Base-by-base conservation (phyloP, 352 stramenopile species). In the Pythium brassicae region DNA sequence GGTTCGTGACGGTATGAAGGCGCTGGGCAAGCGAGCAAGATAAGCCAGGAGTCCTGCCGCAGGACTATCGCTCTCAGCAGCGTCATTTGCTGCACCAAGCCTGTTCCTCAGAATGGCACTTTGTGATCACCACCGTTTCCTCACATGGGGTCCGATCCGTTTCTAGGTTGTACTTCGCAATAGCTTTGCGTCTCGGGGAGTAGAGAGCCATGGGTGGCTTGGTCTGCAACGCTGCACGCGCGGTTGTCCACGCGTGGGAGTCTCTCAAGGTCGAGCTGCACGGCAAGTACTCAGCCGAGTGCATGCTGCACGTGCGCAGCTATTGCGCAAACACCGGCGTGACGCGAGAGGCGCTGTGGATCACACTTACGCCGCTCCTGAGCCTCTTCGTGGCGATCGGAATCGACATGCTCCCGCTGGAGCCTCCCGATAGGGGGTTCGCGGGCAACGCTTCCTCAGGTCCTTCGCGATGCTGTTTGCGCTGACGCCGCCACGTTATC, bases 251-350 rank as follows among this genome's bases (percentile, higher is more conserved):
- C 12, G 17, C 3, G 9, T 61, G 45, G 55, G 34, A 61, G 34
- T 46, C 45, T 1, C 4, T 61, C 0, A 25, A 61, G 14, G 45
- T 61, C 17, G 34, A 61, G 44, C 45, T 61, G 7, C 39, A 45
- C 39, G 39, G 39, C 39, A 45, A 20, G 6, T 45, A 45, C 39
- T 45, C 39, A 17, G 25, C 22, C 46, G 55, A 61, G 55, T 45
- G 55, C 11, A 43, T 56, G 46, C 19, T 43, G 12, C 32, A 22
- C 9, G 19, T 61, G 12, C 35, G 43, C 45, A 8, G 29, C 19
- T 55, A 39, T n/a, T 17, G 10, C 17, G 19, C 19, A 3, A 29
- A 4, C 34, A 55, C 34, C 8, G 35, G 34, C 25, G 4, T 48
- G 0, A 5, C 22, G 17, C 39, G 12, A 23, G 39, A n/a, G 9